Base-by-base conservation (phyloP, 2,329 filamentous ascomycete species). In the Graphilbum sp. region DNA sequence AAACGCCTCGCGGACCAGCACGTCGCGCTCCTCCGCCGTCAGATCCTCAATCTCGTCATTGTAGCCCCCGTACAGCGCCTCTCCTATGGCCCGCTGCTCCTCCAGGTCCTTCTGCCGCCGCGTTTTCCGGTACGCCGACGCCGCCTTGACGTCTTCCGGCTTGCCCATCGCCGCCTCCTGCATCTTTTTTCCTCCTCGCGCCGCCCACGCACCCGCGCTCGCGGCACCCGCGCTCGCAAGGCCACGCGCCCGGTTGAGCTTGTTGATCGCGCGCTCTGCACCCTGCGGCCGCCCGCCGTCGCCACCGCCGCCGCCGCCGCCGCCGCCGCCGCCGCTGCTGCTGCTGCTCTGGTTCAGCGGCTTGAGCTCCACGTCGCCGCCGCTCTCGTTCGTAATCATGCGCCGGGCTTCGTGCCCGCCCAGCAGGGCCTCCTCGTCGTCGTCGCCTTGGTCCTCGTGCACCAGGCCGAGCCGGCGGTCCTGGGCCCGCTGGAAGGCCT, bases 31-130 rank as follows among this genome's bases (percentile, higher is more conserved):
- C 16, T 88, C 83, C 0, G 86, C 84, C 1, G 84, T 90, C 35
- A 98, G 65, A 53, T 98, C 90, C 55, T 95, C 88, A 45, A 98
- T 78, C 62, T 94, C 87, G 51, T 96, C 88, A 46, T 88, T 78
- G 49, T 87, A 82, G 4, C 82, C 82, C 18, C 83, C 79, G 55
- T 87, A 98, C 3, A 96, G 66, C 3, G 86, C 80, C 35, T 86
- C 78, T 7, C 80, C 81, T 20, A 88, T 79, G 2, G 72, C 69
- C 25, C 63, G 71, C 56, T 88, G 82, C 1, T 74, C 72, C 55
- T 90, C 82, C 2, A 83, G 57, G 47, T 87, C 80, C 42, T 65
- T 66, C 44, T 62, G 57, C 5, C 64, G 64, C 40, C 67, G 66
- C 21, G 62, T 46, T 17, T 55, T 54, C 19, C 69, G 57, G 48